phyloP scores from a whole-genome alignment of 495 filamentous ascomycete species.

The Penicillium lagena region DNA sequence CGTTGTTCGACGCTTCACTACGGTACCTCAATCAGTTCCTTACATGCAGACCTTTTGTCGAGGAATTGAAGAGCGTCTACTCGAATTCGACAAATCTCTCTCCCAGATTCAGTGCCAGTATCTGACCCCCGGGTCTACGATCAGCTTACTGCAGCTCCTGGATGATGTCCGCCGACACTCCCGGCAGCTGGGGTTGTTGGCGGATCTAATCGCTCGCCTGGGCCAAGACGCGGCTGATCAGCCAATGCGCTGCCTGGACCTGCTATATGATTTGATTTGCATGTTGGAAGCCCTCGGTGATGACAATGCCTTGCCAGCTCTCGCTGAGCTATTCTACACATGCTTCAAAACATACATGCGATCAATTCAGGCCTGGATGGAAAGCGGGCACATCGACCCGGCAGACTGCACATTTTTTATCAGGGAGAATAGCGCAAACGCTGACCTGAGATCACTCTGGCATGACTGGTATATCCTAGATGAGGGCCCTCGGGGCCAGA shows the following conservation, averaged over 20 bases:
- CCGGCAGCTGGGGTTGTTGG: conserved; percentile 48
- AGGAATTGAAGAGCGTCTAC: conserved; percentile 35
- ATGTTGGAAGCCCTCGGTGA: conserved; percentile 64
- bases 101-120: conserved; percentile 39
- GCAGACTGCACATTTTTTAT: conserved; percentile 70
- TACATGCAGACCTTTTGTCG: conserved; percentile 52
- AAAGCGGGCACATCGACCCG: conserved; percentile 61
- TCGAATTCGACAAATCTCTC: conserved; percentile 35
- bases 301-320: conserved; percentile 47
- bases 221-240: conserved; percentile 17
- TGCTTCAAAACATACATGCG: conserved; percentile 79
- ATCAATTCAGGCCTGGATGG: conserved; percentile 81
- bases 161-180: conserved; percentile 50
- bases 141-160: conserved; percentile 56
- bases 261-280: conserved; percentile 63
- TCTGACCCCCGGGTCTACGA: conserved; percentile 21
- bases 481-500: conserved; percentile 42
- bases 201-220: conserved; percentile 33
- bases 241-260: conserved; percentile 60
- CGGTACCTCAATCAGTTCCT: conserved; percentile 28
- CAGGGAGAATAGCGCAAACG: conserved; percentile 45
- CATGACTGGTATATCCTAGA: conserved; percentile 65
- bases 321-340: conserved; percentile 67
- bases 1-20: conserved; percentile 39
- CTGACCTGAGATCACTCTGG: conserved; percentile 65